Percentiles rank a stretch among this genome's conserved stretches.
Evolutionary conservation across 345 rosid species (phyloP).

Genomic region (Trapa bicornis): DNA sequence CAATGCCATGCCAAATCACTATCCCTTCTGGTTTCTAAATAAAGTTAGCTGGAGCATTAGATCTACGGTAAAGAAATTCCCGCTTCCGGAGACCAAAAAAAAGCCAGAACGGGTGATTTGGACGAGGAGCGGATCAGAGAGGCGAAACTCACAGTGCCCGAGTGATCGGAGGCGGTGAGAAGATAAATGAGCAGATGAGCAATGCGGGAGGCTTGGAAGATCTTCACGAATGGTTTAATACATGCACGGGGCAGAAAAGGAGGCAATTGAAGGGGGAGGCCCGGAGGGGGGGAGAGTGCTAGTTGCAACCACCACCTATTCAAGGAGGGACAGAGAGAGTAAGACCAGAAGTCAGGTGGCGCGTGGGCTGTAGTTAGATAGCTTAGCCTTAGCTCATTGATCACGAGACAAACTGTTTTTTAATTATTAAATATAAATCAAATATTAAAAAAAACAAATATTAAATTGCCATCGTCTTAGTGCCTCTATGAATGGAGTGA

Average conservation of each 20-base stretch:
- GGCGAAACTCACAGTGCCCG: slow-evolving; percentile 1
- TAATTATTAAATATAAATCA: no score
- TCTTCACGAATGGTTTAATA: not conserved
- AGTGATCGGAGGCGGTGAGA: not conserved
- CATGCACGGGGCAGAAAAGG: not conserved
- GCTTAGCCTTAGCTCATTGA: no score
- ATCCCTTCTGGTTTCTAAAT: not conserved
- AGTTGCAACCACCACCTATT: not conserved
- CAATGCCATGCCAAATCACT: not conserved
- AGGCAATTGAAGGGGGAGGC: not conserved
- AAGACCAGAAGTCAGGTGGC: not conserved
- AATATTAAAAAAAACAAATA: no score
- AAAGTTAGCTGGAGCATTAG: not conserved
- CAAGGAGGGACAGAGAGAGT: not conserved
- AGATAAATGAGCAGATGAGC: not conserved
- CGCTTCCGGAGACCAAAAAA: not conserved
- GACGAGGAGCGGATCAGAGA: not conserved
- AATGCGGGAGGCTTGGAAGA: not conserved
- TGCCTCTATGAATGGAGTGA: no score
- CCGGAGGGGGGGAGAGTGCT: not conserved
- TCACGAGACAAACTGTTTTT: no score
- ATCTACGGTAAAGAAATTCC: not conserved
- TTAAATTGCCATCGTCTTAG: no score
- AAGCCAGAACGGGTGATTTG: not conserved
- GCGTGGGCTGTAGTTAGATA: not conserved